Conservation (phyloP, 169 alveolate species). For the Babesia ovata region DNA sequence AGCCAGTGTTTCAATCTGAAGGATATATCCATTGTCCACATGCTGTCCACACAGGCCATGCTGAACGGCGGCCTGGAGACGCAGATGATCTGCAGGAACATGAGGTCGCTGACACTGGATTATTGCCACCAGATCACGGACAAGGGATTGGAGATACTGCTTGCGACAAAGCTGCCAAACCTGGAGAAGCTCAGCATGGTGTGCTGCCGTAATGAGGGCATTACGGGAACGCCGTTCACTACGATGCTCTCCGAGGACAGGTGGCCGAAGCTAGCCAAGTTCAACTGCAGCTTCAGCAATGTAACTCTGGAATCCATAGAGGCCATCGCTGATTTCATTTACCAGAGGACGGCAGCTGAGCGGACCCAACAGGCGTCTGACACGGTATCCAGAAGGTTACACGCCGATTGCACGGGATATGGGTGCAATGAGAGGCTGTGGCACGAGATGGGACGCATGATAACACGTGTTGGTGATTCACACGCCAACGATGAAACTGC, state of each 20-base stretch:
- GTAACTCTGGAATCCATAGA: constrained; percentile 83
- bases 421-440: background rate
- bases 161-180: constrained; percentile 81
- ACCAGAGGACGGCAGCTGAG: background rate
- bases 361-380: too few species aligned
- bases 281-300: constrained; percentile 82
- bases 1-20: constrained; percentile 79
- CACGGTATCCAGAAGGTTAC: background rate
- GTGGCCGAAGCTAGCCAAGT: constrained; percentile 83
- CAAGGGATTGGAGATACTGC: constrained; percentile 83
- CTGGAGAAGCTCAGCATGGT: constrained; percentile 80
- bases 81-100: constrained; percentile 71
- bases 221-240: constrained; percentile 80
- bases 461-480: background rate
- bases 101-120: constrained; percentile 79
- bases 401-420: too few species aligned
- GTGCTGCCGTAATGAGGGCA: constrained; percentile 81
- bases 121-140: constrained; percentile 85
- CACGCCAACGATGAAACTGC: background rate
- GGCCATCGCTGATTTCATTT: constrained; percentile 77
- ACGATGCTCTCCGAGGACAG: constrained; percentile 67
- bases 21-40: constrained; percentile 79
- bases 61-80: constrained; percentile 60
- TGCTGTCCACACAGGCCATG: constrained; percentile 74
- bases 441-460: background rate